Conservation (phyloP, 257 asterid species). For the Nicotiana benthamiana region DNA sequence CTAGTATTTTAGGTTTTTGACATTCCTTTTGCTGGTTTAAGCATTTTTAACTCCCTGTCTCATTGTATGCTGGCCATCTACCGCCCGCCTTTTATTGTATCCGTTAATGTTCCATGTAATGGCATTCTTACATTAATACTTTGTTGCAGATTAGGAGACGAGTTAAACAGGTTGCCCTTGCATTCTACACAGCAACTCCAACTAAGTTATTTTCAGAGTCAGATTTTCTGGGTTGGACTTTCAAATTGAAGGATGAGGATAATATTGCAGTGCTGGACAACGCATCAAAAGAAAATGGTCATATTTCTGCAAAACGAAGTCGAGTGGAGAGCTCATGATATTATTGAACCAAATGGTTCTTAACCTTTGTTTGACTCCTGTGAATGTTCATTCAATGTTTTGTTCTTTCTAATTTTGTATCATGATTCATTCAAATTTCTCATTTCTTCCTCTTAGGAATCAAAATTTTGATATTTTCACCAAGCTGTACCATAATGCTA, state of each 20-base stretch:
- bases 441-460: background rate
- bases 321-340: constrained; percentile 22
- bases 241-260: constrained; percentile 30
- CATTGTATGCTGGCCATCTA: background rate
- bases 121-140: background rate
- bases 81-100: background rate
- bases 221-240: constrained; percentile 85
- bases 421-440: background rate
- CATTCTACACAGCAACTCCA: constrained; percentile 79
- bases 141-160: constrained; percentile 73
- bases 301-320: constrained; percentile 35
- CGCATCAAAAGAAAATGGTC: constrained; percentile 14
- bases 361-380: background rate
- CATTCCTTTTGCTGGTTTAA: background rate
- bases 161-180: constrained; percentile 84
- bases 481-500: background rate
- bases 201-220: constrained; percentile 51
- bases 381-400: background rate
- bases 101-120: background rate
- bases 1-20: background rate
- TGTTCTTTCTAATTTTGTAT: background rate
- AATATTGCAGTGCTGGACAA: background rate
- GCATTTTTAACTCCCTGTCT: background rate
- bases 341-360: background rate
- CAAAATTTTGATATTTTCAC: background rate